Evolutionary conservation across 169 alveolate genomes (phyloP).

Genomic region (Eimeria maxima): DNA sequence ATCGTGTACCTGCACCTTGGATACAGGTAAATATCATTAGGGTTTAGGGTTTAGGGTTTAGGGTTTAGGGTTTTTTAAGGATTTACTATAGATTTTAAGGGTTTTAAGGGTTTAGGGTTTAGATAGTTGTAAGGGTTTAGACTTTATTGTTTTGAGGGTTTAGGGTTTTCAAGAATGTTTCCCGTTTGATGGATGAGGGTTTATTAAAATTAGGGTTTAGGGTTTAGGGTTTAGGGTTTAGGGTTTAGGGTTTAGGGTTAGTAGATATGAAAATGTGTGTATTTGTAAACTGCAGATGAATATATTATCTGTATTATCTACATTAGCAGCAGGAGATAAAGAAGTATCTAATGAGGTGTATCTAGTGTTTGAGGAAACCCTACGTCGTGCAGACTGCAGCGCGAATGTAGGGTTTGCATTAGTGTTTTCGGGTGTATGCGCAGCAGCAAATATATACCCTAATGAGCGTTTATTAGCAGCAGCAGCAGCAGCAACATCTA

Average conservation of each 20-base stretch:
- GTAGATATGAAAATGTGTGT: too few relatives aligned
- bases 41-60: slow-evolving; percentile 26
- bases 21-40: slow-evolving; percentile 90
- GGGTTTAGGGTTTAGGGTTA: slow-evolving; percentile 40
- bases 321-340: slow-evolving; percentile 93
- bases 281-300: slow-evolving; percentile 66
- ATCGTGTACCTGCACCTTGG: slow-evolving; percentile 98
- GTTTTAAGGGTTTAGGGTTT: slow-evolving; percentile 65
- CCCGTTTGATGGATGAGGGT: too few relatives aligned
- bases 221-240: slow-evolving; percentile 26
- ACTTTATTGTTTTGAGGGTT: slow-evolving; percentile 5
- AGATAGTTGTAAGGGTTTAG: not conserved
- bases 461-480: slow-evolving; percentile 91
- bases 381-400: slow-evolving; percentile 94
- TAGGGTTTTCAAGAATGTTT: not conserved
- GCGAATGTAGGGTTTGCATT: slow-evolving; percentile 96
- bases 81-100: too few relatives aligned
- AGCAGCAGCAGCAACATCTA: slow-evolving; percentile 95
- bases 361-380: slow-evolving; percentile 91
- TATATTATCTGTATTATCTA: slow-evolving; percentile 86
- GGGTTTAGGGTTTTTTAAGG: slow-evolving; percentile 28
- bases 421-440: slow-evolving; percentile 94
- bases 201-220: not conserved
- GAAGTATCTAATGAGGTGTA: slow-evolving; percentile 94
- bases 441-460: slow-evolving; percentile 95